Base-by-base conservation (phyloP, 1,139 yeast species). In the Geotrichum restrictum region DNA sequence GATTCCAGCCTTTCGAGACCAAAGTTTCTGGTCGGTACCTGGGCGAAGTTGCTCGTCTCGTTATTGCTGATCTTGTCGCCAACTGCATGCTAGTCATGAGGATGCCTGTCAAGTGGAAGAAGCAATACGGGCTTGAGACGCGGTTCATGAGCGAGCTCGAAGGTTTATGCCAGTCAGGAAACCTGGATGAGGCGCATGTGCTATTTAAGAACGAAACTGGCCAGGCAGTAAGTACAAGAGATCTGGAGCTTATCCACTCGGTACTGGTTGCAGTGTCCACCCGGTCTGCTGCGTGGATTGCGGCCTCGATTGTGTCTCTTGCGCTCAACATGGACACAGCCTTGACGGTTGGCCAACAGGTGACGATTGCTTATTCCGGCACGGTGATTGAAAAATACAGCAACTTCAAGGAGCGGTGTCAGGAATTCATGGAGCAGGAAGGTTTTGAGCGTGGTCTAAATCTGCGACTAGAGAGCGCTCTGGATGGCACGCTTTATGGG, bases 351-450 rank as follows among this genome's bases (percentile, higher is more conserved):
- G 31, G 27, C 21, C 39, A 32, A 18, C 34, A 19, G 22, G 43
- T 24, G 38, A 46, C 86, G 64, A 79, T 88, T 57, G 95, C 95
- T 47, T 88, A 87, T 60, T 94, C 88, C 64, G 97, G 97, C 19
- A 82, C 95, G 3, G 89, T 88, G 55, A 83, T 88, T 49, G 96
- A 88, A 67, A 83, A 82, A 64, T 89, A 87, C 64, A 95, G 95
- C 31, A 88, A 89, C 21, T 88, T 85, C 71, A 77, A 80, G 66
- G 79, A 81, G 6, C 80, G 68, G 31, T 66, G 68, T 51, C 70
- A 68, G 59, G 56, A 55, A 49, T 64, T 60, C 46, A 55, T 68
- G 55, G 59, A 24, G 13, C 37, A 50, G 39, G 57, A 68, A 44
- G 62, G 64, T 16, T 42, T 49, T n/a, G 53, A 60, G 8, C 37